A percentile compares a stretch with the other conserved stretches of the same genome.
These are phyloP conservation scores for Aspergillus cristatus DNA, from an alignment of 495 filamentous ascomycete species.

Conservation along the genomic window DNA sequence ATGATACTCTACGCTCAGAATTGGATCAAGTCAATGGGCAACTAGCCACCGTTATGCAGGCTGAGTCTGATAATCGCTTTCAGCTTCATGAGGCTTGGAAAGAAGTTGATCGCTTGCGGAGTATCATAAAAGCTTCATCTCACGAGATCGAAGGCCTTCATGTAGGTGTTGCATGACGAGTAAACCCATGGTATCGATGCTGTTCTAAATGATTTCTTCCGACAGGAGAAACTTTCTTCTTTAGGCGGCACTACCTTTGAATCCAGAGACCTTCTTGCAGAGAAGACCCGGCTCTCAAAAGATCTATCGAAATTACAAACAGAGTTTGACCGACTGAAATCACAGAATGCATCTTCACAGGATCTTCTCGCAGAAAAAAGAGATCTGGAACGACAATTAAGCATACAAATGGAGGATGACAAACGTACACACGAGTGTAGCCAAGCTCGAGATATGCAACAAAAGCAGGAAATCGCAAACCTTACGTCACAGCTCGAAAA, in stretches of 20 bases:
- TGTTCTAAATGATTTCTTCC: neutral
- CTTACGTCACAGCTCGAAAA: slow-evolving; percentile 32
- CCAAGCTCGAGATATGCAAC: slow-evolving; percentile 38
- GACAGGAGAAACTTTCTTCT: slow-evolving; percentile 57
- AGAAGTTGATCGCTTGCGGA: slow-evolving; percentile 47
- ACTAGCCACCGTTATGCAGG: slow-evolving; percentile 34
- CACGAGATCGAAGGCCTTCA: slow-evolving; percentile 59
- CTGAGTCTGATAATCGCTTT: slow-evolving; percentile 44
- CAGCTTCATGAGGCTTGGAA: slow-evolving; percentile 49
- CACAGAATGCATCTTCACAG: slow-evolving; percentile 58
- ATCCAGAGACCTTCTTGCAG: slow-evolving; percentile 59
- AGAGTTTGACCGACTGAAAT: slow-evolving; percentile 68
- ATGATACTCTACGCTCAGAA: slow-evolving; percentile 52
- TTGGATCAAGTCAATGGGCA: slow-evolving; percentile 47
- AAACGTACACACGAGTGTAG: slow-evolving; percentile 57
- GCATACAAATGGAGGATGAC: slow-evolving; percentile 68
- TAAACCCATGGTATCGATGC: no score
- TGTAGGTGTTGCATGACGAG: slow-evolving; percentile 32
- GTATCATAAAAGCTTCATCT: slow-evolving; percentile 44
- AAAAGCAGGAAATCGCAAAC: slow-evolving; percentile 36
- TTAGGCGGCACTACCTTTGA: slow-evolving; percentile 54
- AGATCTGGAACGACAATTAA: slow-evolving; percentile 63
- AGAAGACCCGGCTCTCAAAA: slow-evolving; percentile 64
- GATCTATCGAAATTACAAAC: slow-evolving; percentile 62
- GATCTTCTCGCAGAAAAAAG: slow-evolving; percentile 63